Base-by-base conservation (phyloP, 2,329 filamentous ascomycete species). In the Penicillium sp. region DNA sequence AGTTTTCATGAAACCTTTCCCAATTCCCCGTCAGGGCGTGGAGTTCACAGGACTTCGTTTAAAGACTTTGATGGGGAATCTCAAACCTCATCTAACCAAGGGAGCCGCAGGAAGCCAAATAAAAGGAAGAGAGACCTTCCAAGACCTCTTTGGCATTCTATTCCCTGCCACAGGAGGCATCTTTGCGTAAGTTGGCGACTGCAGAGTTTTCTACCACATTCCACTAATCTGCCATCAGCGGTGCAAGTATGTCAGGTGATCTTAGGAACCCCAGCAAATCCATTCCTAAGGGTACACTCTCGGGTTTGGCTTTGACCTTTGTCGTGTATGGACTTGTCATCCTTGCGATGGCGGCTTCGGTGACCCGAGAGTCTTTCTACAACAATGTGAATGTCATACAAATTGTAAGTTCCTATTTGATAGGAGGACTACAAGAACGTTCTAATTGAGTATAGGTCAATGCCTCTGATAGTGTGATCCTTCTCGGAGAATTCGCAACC, bases 221-320 rank as follows among this genome's bases (percentile, higher is more conserved):
- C 57, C n/a, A 69, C 61, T 58, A 46, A 65, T 49, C 22, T 7
- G 42, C 8, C 24, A 38, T 47, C 48, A 82, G 79, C 44, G 92
- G 92, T 18, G 91, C 91, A 7, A 93, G 89, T 64, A 95, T 96
- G 91, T 95, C 90, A 8, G 91, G 91, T 18, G 90, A 96, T 69
- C 74, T 96, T 48, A 88, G 84, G 59, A 87, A 91, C 60, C 91
- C 91, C 0, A 93, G 89, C 78, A 90, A 87, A 71, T 85, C 90
- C 1, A 96, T 96, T 51, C 91, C 91, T 0, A 87, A 85, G 59
- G 91, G 91, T n/a, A 95, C 91, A 0, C 75, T 95, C 1, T 89
- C 85, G 74, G 90, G 90, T 3, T 84, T 93, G 70, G 76, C 84
- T 11, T 82, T 91, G 24, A 96, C 91, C 0, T 89, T 95, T 63